Base-by-base conservation (phyloP, 2,329 filamentous ascomycete species). In the Colletotrichum siamense region DNA sequence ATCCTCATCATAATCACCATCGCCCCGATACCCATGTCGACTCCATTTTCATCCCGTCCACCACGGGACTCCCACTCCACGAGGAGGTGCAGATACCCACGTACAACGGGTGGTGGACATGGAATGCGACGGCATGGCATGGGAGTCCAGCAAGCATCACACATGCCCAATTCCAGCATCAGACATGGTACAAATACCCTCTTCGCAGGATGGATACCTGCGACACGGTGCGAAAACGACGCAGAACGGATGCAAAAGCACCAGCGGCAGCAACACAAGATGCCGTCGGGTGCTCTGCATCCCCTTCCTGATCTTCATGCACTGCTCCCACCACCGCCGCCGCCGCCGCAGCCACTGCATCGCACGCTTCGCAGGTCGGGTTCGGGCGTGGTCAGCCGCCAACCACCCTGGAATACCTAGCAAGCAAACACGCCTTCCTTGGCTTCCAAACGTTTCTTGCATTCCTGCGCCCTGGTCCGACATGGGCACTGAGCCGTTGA, bases 361-460 rank as follows among this genome's bases (percentile, higher is more conserved):
- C 63, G n/a, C 39, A 49, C 66, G 22, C 52, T 52, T 52, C n/a
- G 44, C 44, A 52, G n/a, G n/a, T 52, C 44, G 44, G 44, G n/a
- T 61, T 32, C 66, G 39, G 55, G 49, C 34, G 34, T 34, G 61
- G 66, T 24, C 72, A 69, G 69, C 68, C 61, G 72, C 61, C 61
- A 28, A 24, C 49, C 61, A 57, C 55, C 62, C 73, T 55, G 9
- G 39, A 32, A 57, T 52, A 72, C 44, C 44, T 22, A 52, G 44
- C 36, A 44, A 72, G 73, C 73, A 75, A 72, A 75, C 62, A 72
- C 62, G 69, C 69, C 24, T 52, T 32, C 44, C 62, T 72, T 61
- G 69, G 73, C 73, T 52, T 26, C 44, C 55, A 59, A 62, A 62
- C 69, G 69, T 72, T 67, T 72, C 36, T 61, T 13, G 73, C 52